Evolutionary conservation across 2,329 filamentous ascomycete species (phyloP), one percentile per base, ranked within the genome.

Genomic region (Aspergillus sp.): DNA sequence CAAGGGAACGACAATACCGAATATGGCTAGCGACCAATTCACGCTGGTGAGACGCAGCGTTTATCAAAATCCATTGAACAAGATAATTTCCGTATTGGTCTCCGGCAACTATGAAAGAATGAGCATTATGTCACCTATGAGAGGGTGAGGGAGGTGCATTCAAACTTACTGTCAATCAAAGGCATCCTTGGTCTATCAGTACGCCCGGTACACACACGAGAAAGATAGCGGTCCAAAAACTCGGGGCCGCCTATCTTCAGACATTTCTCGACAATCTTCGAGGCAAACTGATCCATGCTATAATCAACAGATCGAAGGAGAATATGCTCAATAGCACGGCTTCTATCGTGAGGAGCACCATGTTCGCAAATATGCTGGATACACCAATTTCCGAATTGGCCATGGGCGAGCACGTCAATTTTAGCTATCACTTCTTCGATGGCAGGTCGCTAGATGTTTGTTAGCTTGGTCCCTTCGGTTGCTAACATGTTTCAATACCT

Each of bases 321-420:
- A 62, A 98, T 91, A 68, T 97, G 91, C 58, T 98, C 91, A 61
- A 96, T 85, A 41, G 94, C 93, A 57, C 90, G 86, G 70, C 86
- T 91, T 60, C 91, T 90, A 69, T 98, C 94, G 37, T 85, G 84
- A 27, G 90, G 86, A 49, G 86, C 86, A 44, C 94, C 91, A 65
- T 98, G 93, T 69, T 98, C 93, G 70, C 93, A 98, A 60, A 98
- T 90, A 71, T 98, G 93, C 72, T 98, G 93, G 61, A 98, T 97
- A 74, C 93, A 98, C 93, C 93, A 98, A 68, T 98, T 98, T 48
- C 93, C 93, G 65, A 98, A 98, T 66, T 98, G 93, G 22, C 93
- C 93, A 66, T 96, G 91, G 50, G 93, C 88, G 62, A 98, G 90
- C 53, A 95, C 87, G 70, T 98, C 90, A 60, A 98, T 95, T 66